Evolutionary conservation across 163 green algal genomes (phyloP), one percentile per base, ranked within the genome.

Genomic region (Scenedesmus sp.): DNA sequence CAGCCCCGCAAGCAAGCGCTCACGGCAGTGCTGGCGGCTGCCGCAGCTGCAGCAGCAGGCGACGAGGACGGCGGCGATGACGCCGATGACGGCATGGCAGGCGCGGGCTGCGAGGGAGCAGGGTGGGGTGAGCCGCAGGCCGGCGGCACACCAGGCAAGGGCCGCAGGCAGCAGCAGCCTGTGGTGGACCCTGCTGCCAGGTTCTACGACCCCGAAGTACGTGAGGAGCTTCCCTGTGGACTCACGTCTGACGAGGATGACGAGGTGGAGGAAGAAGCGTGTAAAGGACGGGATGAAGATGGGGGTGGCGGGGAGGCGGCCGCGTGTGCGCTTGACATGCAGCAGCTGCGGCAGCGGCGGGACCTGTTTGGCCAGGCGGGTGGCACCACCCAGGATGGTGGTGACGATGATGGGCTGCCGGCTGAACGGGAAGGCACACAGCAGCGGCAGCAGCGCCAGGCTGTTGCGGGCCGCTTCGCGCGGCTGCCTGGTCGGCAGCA

Each of bases 131-230:
- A 81, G 40, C 85, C 20, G 30, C 26, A 70, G 70, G 44, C 82
- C 4, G 24, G 33, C 37, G 46, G 37, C 30, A 78, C 18, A 33
- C 12, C 1, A 42, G 30, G n/a, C 13, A 56, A 7, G 24, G 15
- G 81, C 51, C 44, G 56, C 22, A 43, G 35, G 81, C 81, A 70
- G 81, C 81, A 44, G 49, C 44, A 42, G 44, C 13, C 18, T 43
- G 81, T 7, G 33, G 49, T 18, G 59, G 68, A 83, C 59, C 30
- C 72, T 44, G 46, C 43, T 43, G 37, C 85, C 6, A 42, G 85
- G 24, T 90, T 90, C 20, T 56, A 85, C 42, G 85, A 90, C 35
- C 85, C 85, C 24, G 85, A 90, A 6, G 85, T 90, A 40, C 37
- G 78, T 73, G 85, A 90, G 85, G 85, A 90, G 35, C 85, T 84